Conservation (phyloP, 768 basidiomycete genomes). For the Amylocystis lapponica region DNA sequence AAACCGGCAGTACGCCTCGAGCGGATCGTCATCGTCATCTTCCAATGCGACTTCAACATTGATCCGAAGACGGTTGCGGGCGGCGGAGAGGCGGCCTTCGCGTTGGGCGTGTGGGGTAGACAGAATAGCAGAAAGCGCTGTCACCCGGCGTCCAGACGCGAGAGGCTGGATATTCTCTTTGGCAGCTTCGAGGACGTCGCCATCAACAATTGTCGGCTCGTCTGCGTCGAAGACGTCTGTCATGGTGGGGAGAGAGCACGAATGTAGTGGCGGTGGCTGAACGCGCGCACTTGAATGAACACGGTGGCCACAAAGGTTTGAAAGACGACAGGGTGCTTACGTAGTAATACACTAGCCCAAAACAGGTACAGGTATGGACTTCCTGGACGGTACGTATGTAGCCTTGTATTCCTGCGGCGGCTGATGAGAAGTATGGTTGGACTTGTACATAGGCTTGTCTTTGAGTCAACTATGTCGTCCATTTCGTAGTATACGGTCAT, state of each 20-base stretch:
- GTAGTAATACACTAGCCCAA: too few species aligned
- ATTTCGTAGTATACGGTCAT: too few species aligned
- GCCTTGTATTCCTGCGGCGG: too few species aligned
- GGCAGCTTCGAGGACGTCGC: constrained; percentile 73
- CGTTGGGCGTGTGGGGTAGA: constrained; percentile 74
- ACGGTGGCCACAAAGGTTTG: not conserved
- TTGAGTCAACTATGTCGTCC: too few species aligned
- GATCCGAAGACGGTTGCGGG: constrained; percentile 60
- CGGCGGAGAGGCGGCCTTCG: constrained; percentile 60
- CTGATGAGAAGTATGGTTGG: too few species aligned
- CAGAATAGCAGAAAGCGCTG: constrained; percentile 67
- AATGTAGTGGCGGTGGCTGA: too few species aligned
- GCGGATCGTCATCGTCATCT: constrained; percentile 75
- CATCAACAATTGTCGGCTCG: constrained; percentile 57
- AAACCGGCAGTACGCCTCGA: constrained; percentile 82
- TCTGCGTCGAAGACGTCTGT: constrained; percentile 35
- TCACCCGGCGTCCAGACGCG: constrained; percentile 72
- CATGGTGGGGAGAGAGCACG: constrained; percentile 6
- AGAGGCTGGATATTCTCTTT: constrained; percentile 88
- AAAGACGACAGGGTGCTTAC: not conserved
- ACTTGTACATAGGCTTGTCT: too few species aligned
- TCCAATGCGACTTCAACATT: constrained; percentile 68
- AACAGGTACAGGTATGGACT: too few species aligned
- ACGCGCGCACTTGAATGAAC: too few species aligned
- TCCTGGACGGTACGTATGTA: too few species aligned